Conservation (phyloP, 768 basidiomycete genomes). For the Boletus rubescentipes region DNA sequence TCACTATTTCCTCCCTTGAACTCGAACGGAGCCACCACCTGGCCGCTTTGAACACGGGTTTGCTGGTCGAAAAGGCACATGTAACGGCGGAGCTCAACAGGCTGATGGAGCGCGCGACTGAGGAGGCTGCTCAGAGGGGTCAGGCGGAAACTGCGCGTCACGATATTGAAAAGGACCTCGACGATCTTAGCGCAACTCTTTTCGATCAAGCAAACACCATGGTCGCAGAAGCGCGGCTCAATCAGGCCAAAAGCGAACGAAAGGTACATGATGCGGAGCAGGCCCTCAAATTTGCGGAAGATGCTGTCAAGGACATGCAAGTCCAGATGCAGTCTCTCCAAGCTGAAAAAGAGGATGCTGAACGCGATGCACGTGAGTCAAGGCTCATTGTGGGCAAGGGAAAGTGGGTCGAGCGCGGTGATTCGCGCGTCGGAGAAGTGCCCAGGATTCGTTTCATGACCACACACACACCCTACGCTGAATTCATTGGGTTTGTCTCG, state of each 20-base stretch:
- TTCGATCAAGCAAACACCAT: conserved; percentile 95
- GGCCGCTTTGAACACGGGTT: conserved; percentile 84
- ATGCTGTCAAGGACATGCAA: conserved; percentile 82
- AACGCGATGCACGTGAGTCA: conserved; percentile 51
- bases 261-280: conserved; percentile 76
- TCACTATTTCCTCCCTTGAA: conserved; percentile 78
- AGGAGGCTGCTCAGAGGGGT: conserved; percentile 88
- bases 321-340: conserved; percentile 76
- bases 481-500: conserved; percentile 73
- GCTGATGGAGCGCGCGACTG: conserved; percentile 92
- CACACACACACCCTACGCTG: conserved; percentile 74
- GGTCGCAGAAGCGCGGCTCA: conserved; percentile 90
- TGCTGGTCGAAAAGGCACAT: conserved; percentile 88
- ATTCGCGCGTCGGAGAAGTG: conserved; percentile 27
- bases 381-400: conserved; percentile 60
- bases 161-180: conserved; percentile 91
- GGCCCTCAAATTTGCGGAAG: conserved; percentile 80
- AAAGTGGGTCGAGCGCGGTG: conserved; percentile 56
- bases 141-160: conserved; percentile 82
- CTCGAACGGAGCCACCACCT: conserved; percentile 85
- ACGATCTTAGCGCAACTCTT: conserved; percentile 86
- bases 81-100: conserved; percentile 90
- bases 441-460: conserved; percentile 51
- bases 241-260: conserved; percentile 62
- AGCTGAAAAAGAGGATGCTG: conserved; percentile 62